A percentile compares a stretch with the other conserved stretches of the same genome.
These are phyloP conservation scores for Deakozyma indianensis DNA, from an alignment of 805 yeast species.

Conservation along the genomic window DNA sequence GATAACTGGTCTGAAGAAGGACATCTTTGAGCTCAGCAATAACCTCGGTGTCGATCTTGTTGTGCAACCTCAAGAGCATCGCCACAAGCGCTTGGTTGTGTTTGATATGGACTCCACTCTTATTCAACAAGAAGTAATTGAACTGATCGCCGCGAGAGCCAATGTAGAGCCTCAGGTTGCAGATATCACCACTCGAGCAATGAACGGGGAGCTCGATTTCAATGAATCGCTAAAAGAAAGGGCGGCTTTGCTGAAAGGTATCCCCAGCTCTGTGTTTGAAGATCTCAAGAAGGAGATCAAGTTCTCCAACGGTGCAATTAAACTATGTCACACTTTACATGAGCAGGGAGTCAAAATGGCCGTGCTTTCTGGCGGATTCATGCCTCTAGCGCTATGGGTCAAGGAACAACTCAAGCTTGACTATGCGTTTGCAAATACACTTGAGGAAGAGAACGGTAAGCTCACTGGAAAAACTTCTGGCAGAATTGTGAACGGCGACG, in stretches of 20 bases:
- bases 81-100: constrained; percentile 47
- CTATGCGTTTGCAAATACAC: constrained; percentile 74
- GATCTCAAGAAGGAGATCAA: constrained; percentile 53
- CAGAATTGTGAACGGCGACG: constrained; percentile 70
- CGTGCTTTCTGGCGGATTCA: constrained; percentile 89
- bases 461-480: constrained; percentile 73
- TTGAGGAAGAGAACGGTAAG: constrained; percentile 29
- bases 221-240: constrained; percentile 63
- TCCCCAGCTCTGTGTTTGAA: constrained; percentile 61
- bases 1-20: background rate
- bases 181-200: constrained; percentile 80
- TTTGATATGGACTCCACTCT: constrained; percentile 98
- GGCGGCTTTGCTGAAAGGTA: constrained; percentile 70
- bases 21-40: background rate
- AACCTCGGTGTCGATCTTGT: constrained; percentile 25
- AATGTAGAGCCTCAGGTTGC: constrained; percentile 77
- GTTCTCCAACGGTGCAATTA: constrained; percentile 77
- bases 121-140: constrained; percentile 93
- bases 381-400: constrained; percentile 71
- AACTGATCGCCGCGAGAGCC: constrained; percentile 89
- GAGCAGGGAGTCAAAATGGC: constrained; percentile 55
- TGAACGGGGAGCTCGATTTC: constrained; percentile 95
- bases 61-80: constrained; percentile 23
- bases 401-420: constrained; percentile 56
- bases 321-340: constrained; percentile 50